phyloP scores from a whole-genome alignment of 2,329 filamentous ascomycete species.

The Fusarium illudens region DNA sequence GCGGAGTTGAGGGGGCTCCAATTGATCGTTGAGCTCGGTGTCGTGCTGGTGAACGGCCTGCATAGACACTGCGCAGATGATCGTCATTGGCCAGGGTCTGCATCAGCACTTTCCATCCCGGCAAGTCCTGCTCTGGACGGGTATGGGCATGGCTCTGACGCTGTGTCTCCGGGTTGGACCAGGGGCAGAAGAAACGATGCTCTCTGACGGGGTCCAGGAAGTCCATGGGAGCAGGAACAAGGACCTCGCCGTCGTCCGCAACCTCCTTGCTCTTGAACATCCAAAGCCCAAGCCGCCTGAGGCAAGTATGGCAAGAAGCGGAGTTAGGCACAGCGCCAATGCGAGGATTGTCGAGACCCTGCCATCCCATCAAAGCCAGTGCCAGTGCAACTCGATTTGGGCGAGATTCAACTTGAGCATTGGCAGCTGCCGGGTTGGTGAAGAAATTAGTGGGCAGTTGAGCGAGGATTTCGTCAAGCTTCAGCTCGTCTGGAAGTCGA shows the following conservation, averaged over 20 bases:
- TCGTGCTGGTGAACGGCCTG: slow-evolving; percentile 40
- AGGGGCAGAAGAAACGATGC: slow-evolving; percentile 86
- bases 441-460: slow-evolving; percentile 67
- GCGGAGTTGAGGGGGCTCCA: slow-evolving; percentile 34
- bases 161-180: slow-evolving; percentile 73
- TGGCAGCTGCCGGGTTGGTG: slow-evolving; percentile 49
- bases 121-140: slow-evolving; percentile 48
- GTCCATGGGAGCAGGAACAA: slow-evolving; percentile 69
- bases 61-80: slow-evolving; percentile 55
- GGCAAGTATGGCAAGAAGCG: slow-evolving; percentile 83
- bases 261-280: slow-evolving; percentile 84
- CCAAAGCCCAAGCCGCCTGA: slow-evolving; percentile 90
- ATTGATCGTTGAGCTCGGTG: slow-evolving; percentile 19
- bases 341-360: slow-evolving; percentile 65
- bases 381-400: slow-evolving; percentile 71
- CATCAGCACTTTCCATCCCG: slow-evolving; percentile 65
- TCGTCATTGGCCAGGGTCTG: slow-evolving; percentile 67
- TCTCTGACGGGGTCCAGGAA: slow-evolving; percentile 74
- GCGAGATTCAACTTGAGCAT: slow-evolving; percentile 33
- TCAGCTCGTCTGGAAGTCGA: slow-evolving; percentile 61
- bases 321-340: slow-evolving; percentile 73
- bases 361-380: slow-evolving; percentile 79
- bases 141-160: slow-evolving; percentile 50
- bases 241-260: slow-evolving; percentile 59
- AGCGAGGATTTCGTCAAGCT: slow-evolving; percentile 58